phyloP scores from a whole-genome alignment of 2,329 filamentous ascomycete species.

The Penicillium expansum region DNA sequence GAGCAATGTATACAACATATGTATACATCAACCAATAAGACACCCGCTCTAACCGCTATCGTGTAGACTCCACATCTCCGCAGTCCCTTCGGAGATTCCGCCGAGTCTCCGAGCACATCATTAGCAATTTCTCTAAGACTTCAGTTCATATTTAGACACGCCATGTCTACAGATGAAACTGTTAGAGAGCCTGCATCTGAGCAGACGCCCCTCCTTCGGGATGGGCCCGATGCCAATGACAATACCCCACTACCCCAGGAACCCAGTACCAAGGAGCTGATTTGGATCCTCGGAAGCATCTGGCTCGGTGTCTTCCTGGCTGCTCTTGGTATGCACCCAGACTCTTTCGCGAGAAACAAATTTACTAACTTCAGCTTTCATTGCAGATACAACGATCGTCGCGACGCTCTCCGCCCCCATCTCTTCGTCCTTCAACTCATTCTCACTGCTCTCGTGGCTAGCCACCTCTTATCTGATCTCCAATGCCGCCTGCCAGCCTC shows the following conservation, averaged over 20 bases:
- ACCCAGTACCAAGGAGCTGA: slow-evolving; percentile 46
- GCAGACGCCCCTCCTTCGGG: slow-evolving; percentile 33
- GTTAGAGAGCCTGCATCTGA: slow-evolving; percentile 24
- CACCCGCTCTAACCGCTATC: background rate
- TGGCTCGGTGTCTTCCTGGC: slow-evolving; percentile 58
- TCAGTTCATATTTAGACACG: background rate
- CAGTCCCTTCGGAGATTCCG: background rate
- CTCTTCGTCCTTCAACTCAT: slow-evolving; percentile 75
- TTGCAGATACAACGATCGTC: slow-evolving; percentile 71
- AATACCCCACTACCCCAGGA: slow-evolving; percentile 40
- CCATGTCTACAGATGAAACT: slow-evolving; percentile 8
- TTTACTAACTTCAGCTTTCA: slow-evolving; percentile 3
- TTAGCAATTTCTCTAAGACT: background rate
- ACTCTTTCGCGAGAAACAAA: background rate
- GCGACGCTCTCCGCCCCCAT: slow-evolving; percentile 83
- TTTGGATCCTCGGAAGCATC: slow-evolving; percentile 50
- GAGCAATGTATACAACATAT: too few relatives aligned
- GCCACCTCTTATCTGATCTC: slow-evolving; percentile 84
- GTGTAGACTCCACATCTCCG: background rate
- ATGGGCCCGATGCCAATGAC: slow-evolving; percentile 13
- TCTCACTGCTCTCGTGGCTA: slow-evolving; percentile 81
- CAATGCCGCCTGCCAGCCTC: slow-evolving; percentile 80
- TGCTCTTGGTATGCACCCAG: slow-evolving; percentile 47
- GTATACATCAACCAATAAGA: background rate
- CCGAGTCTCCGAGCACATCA: background rate